These are phyloP conservation scores for Vachellia collinsii DNA, from an alignment of 306 rosid species.

Conservation along the genomic window DNA sequence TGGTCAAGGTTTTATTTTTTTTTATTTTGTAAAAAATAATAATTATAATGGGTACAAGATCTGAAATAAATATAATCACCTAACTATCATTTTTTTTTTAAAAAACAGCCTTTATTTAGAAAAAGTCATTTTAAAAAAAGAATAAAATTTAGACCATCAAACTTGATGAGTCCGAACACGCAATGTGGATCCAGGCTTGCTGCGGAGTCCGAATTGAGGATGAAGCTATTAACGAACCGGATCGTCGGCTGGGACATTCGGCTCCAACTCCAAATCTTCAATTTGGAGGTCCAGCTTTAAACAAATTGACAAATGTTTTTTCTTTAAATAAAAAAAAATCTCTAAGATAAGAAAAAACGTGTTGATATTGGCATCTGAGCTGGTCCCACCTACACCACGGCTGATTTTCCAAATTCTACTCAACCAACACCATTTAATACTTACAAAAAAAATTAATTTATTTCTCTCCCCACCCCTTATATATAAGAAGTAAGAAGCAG, in stretches of 20 bases:
- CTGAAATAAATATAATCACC: too few species aligned
- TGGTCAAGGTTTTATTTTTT: too few species aligned
- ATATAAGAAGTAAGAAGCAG: neutral
- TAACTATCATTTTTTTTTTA: too few species aligned
- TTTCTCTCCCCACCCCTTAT: neutral
- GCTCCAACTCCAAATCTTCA: neutral
- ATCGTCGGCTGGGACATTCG: neutral
- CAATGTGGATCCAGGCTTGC: too few species aligned
- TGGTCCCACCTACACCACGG: conserved; percentile 51
- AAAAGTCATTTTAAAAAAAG: too few species aligned
- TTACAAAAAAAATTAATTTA: neutral
- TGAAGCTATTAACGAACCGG: neutral
- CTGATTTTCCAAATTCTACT: conserved; percentile 42
- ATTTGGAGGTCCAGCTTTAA: conserved; percentile 7
- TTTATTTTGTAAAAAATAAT: too few species aligned
- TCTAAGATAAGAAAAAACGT: conserved; percentile 63
- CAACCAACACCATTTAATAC: neutral
- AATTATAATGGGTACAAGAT: too few species aligned
- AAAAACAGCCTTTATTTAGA: too few species aligned
- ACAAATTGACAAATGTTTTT: neutral
- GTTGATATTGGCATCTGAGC: conserved; percentile 55
- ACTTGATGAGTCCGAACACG: too few species aligned
- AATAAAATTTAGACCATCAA: too few species aligned
- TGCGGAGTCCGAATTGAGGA: neutral
- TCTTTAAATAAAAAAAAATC: neutral